Conservation (phyloP, 306 rosid species). For the Neltuma alba region DNA sequence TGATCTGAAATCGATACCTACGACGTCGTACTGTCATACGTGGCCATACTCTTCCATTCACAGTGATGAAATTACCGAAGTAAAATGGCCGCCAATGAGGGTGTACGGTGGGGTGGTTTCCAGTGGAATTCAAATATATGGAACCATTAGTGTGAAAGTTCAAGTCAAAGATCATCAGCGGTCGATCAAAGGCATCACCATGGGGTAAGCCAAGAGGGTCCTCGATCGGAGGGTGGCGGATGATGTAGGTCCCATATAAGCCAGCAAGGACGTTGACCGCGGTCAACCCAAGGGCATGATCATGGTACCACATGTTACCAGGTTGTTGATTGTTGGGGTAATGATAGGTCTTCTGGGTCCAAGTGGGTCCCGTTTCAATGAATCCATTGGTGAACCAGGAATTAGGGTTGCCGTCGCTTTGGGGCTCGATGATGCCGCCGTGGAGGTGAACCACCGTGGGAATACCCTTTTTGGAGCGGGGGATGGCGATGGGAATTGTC, state of each 20-base stretch:
- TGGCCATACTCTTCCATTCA: conserved; percentile 94
- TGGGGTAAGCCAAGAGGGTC: conserved; percentile 56
- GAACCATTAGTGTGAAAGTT: conserved; percentile 67
- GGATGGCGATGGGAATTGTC: conserved; percentile 60
- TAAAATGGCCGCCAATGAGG: conserved; percentile 67
- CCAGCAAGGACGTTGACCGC: conserved; percentile 73
- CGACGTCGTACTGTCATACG: conserved; percentile 63
- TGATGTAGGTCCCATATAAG: conserved; percentile 62
- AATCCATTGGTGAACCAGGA: conserved; percentile 69
- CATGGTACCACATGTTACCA: conserved; percentile 83
- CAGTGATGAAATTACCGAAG: conserved; percentile 65
- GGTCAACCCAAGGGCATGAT: conserved; percentile 82
- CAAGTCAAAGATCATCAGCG: conserved; percentile 63
- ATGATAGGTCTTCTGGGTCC: conserved; percentile 51
- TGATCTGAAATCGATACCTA: conserved; percentile 69
- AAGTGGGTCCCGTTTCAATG: conserved; percentile 51
- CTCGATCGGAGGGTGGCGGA: conserved; percentile 58
- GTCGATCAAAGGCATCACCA: conserved; percentile 52
- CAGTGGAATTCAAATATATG: conserved; percentile 64
- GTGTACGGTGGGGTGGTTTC: conserved; percentile 75
- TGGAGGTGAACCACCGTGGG: conserved; percentile 89
- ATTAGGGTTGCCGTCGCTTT: conserved; percentile 69
- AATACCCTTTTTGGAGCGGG: conserved; percentile 45
- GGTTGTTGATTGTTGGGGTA: conserved; percentile 75
- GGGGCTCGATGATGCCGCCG: conserved; percentile 67